Base-by-base conservation (phyloP, 192 early-diverging fungal genomes). In the Coemansia sp. region DNA sequence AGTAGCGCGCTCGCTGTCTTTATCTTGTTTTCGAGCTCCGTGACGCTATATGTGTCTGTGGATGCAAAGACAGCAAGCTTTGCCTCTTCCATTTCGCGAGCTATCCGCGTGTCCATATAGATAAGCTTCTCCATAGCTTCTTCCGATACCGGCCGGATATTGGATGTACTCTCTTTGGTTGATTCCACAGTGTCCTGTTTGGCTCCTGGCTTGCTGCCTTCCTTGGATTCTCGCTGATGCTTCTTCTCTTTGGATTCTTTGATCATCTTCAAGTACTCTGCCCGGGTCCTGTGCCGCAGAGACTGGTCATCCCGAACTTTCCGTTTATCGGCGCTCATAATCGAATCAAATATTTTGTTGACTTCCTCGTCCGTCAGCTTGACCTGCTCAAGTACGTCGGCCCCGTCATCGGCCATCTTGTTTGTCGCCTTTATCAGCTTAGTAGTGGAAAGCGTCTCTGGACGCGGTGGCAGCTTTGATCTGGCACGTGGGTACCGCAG, bases 71-170 rank as follows among this genome's bases (percentile, higher is more conserved):
- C 69, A 0, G 62, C 75, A 20, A 47, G 65, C 60, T 72, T 72
- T 23, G 66, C 67, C 40, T 68, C 65, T 28, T 79, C 75, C 56
- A 79, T 72, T 27, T 79, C 75, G 44, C 75, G 75, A 4, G 72
- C 57, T 22, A 56, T 50, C 17, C 75, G 70, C 8, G 75, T 79
- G 34, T 79, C 70, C 31, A 79, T 58, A 31, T 72, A 79, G 3
- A 72, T 54, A 52, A 79, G 67, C 57, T 61, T 50, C 50, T 79
- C 75, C 75, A 79, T 69, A 1, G 64, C 53, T 59, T 61, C 62
- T 3, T 79, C 70, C 15, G 70, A 68, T 36, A 79, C 65, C 0
- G 69, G 31, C 58, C 17, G 52, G 22, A 19, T 17, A 29, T 34
- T 22, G 30, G 22, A 31, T 6, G 10, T 13, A 22, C 4, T 36